Conservation (phyloP, 148 eudicot genomes). For the Dianthus caryophyllus region DNA sequence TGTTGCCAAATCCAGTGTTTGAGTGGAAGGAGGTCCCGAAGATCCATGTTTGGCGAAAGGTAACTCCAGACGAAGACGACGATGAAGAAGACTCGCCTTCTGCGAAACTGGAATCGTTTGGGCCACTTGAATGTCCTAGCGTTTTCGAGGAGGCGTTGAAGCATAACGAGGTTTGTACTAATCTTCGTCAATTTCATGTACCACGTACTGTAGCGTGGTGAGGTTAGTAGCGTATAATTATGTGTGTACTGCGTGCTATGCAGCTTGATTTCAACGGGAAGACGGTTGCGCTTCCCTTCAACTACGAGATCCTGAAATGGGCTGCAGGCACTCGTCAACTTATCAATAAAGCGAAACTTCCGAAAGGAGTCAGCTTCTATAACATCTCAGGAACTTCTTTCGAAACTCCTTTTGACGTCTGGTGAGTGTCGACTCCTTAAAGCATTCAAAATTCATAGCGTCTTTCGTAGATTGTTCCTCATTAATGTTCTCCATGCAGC, state of each 20-base stretch:
- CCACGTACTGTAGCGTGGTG: too few relatives aligned
- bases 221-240: not conserved
- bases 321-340: constrained; percentile 70
- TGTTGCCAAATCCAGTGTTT: constrained; percentile 79
- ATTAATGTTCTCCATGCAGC: constrained; percentile 40
- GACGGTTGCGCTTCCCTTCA: constrained; percentile 76
- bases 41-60: constrained; percentile 69
- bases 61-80: constrained; percentile 41
- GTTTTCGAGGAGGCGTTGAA: constrained; percentile 78
- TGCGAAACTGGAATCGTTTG: constrained; percentile 59
- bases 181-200: not conserved
- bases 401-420: constrained; percentile 91
- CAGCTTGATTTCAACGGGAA: constrained; percentile 69
- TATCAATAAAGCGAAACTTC: constrained; percentile 55
- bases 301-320: constrained; percentile 64
- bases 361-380: constrained; percentile 65
- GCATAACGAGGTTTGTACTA: constrained; percentile 67
- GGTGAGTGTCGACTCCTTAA: constrained; percentile 70
- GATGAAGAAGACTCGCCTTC: constrained; percentile 31
- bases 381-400: constrained; percentile 82
- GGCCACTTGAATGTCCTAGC: constrained; percentile 40
- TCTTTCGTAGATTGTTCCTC: constrained; percentile 8
- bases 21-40: constrained; percentile 71
- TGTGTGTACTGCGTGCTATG: too few relatives aligned
- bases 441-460: not conserved